Conservation (phyloP, 2,329 filamentous ascomycete species). For the Aspergillus felis region DNA sequence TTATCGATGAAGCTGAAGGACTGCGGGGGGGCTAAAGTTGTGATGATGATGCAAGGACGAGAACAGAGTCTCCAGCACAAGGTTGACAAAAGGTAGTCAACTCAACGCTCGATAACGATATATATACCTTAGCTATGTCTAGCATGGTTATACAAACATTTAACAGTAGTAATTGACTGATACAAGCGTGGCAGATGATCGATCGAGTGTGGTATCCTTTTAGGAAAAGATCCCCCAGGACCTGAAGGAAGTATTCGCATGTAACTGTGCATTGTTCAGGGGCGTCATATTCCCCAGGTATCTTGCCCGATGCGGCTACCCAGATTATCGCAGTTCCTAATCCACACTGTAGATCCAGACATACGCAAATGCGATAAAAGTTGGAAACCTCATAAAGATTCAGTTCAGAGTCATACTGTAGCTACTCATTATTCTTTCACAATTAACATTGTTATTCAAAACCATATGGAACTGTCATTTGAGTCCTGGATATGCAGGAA, state of each 20-base stretch:
- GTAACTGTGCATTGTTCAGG: background rate
- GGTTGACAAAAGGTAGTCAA: no score
- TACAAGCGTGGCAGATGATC: background rate
- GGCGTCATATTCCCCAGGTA: constrained; percentile 13
- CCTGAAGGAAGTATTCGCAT: background rate
- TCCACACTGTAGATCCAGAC: background rate
- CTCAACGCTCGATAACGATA: background rate
- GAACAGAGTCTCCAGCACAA: no score
- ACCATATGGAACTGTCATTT: background rate
- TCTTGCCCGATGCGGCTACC: constrained; percentile 15
- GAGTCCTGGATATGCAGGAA: background rate
- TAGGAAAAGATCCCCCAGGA: background rate
- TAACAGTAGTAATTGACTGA: background rate
- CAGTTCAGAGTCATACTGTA: background rate
- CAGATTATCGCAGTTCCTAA: background rate
- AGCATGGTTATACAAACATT: background rate
- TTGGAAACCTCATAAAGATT: background rate
- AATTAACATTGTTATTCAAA: background rate
- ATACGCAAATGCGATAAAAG: background rate
- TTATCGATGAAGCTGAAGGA: background rate
- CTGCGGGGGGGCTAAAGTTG: background rate
- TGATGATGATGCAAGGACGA: no score
- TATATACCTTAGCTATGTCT: background rate
- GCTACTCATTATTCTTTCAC: no score
- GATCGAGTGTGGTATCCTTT: background rate